These are phyloP conservation scores for Neospermospora avenae DNA, from an alignment of 2,329 filamentous ascomycete species.

Conservation along the genomic window DNA sequence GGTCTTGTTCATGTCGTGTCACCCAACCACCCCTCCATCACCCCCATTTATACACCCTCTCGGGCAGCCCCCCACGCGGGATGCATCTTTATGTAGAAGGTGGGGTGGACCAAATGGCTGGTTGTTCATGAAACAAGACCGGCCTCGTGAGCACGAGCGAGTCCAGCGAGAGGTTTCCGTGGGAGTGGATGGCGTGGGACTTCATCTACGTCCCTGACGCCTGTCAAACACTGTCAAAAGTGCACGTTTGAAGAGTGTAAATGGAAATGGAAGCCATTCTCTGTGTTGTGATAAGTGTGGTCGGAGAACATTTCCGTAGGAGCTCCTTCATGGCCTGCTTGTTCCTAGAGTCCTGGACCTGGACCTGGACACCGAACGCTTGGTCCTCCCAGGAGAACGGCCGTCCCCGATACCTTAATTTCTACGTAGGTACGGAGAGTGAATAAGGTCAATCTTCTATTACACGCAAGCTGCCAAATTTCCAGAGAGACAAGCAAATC, in stretches of 20 bases:
- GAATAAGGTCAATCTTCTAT: background rate
- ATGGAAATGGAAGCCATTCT: background rate
- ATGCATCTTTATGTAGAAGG: background rate
- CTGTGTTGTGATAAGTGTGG: too few species aligned
- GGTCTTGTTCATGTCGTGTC: background rate
- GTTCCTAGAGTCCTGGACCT: too few species aligned
- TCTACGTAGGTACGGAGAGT: background rate
- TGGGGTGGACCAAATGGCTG: conserved; percentile 1
- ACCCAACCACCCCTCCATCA: background rate
- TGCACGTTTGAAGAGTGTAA: background rate
- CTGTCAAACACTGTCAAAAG: background rate
- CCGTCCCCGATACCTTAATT: background rate
- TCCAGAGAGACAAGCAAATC: too few species aligned
- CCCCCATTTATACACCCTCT: background rate
- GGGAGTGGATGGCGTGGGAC: background rate
- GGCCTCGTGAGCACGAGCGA: background rate
- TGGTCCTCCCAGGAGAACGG: too few species aligned
- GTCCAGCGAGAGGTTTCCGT: background rate
- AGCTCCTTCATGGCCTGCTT: too few species aligned
- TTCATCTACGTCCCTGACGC: background rate
- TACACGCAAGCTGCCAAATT: background rate
- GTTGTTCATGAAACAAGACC: background rate
- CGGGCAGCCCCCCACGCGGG: background rate
- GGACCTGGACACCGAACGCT: too few species aligned
- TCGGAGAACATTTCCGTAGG: too few species aligned